A percentile compares a stretch with the other conserved stretches of the same genome.
These are phyloP conservation scores for Dioscorea cayenensis DNA, from an alignment of 116 monocot species.

Conservation along the genomic window DNA sequence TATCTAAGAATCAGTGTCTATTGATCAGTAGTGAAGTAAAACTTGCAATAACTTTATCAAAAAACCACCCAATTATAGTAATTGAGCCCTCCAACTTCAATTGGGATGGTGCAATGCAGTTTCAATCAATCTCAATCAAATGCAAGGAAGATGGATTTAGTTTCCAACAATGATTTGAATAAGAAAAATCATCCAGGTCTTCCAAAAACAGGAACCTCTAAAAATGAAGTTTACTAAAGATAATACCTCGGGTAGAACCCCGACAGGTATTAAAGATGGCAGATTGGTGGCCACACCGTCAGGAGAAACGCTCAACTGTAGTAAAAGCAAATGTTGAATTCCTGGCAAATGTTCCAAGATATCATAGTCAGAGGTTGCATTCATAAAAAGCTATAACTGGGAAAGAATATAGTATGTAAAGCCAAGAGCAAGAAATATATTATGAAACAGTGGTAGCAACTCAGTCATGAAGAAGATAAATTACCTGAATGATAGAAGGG, in stretches of 20 bases:
- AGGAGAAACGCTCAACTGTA: conserved; percentile 66
- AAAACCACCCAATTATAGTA: too few relatives aligned
- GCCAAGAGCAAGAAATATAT: background rate
- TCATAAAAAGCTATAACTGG: background rate
- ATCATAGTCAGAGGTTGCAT: background rate
- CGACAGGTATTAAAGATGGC: conserved; percentile 64
- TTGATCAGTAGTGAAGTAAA: too few relatives aligned
- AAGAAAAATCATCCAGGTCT: background rate
- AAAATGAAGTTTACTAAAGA: background rate
- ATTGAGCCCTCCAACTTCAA: too few relatives aligned
- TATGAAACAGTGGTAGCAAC: background rate
- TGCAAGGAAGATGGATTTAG: background rate
- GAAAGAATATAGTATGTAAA: background rate
- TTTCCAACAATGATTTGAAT: background rate
- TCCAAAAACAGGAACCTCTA: background rate
- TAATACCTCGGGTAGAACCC: conserved; percentile 87
- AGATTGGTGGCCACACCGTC: conserved; percentile 50
- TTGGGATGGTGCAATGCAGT: too few relatives aligned
- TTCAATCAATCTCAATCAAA: too few relatives aligned
- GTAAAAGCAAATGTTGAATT: conserved; percentile 99
- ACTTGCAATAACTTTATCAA: too few relatives aligned
- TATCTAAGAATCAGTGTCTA: too few relatives aligned
- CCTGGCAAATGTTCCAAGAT: conserved; percentile 36
- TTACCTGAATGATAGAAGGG: conserved; percentile 98
- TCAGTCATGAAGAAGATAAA: background rate